Evolutionary conservation across 176 grass and related monocot genomes (phyloP).

Genomic region (Phoenix dactylifera): DNA sequence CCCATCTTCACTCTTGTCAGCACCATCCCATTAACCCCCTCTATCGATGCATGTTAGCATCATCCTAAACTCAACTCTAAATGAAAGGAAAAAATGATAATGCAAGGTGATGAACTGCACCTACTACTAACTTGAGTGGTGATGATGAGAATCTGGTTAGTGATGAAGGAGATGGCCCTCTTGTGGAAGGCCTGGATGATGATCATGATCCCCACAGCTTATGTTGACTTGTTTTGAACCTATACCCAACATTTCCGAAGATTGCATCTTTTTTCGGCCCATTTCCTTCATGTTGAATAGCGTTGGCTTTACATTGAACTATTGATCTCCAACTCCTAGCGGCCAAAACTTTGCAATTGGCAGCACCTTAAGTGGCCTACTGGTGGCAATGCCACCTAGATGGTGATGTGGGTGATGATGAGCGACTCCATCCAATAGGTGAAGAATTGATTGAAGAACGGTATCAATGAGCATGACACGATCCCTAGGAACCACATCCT

Average conservation of each 20-base stretch:
- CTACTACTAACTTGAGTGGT: constrained; percentile 42
- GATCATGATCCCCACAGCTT: constrained; percentile 26
- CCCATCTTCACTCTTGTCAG: constrained; percentile 7
- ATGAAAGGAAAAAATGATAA: neutral
- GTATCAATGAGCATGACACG: constrained; percentile 42
- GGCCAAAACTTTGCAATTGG: constrained; percentile 22
- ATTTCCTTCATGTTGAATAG: constrained; percentile 74
- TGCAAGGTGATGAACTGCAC: neutral
- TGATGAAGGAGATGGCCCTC: constrained; percentile 42
- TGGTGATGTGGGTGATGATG: constrained; percentile 67
- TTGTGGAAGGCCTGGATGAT: constrained; percentile 61
- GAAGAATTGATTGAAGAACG: constrained; percentile 84
- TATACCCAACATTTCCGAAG: constrained; percentile 56
- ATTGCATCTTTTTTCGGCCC: constrained; percentile 58
- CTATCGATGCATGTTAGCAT: too few relatives aligned
- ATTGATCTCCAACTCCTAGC: constrained; percentile 17
- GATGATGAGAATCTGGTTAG: constrained; percentile 34
- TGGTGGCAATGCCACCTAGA: constrained; percentile 63
- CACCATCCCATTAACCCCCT: neutral
- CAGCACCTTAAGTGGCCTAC: constrained; percentile 43
- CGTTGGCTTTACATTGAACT: constrained; percentile 48
- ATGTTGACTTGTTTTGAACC: constrained; percentile 51
- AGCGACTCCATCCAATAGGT: constrained; percentile 46
- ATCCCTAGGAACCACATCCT: constrained; percentile 62
- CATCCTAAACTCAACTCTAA: neutral